phyloP scores from a whole-genome alignment of 2,329 filamentous ascomycete species.

The Paraphoma chrysanthemicola region DNA sequence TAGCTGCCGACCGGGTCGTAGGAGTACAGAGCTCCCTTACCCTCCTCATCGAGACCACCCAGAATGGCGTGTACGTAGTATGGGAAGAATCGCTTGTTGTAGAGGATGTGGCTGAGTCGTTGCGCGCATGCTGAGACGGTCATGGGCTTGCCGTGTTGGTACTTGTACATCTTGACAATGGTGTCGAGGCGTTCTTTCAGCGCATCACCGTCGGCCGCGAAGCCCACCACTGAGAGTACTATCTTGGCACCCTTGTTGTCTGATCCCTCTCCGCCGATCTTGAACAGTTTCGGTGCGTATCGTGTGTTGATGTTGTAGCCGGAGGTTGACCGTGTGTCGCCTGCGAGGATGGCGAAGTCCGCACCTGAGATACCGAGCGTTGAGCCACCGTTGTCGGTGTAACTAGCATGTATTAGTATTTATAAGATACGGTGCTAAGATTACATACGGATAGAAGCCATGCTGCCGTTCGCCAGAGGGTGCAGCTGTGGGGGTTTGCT shows the following conservation, averaged over 20 bases:
- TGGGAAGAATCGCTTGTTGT: slow-evolving; percentile 97
- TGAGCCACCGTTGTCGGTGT: slow-evolving; percentile 97
- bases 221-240: slow-evolving; percentile 92
- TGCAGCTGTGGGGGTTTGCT: slow-evolving; percentile 55
- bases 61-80: slow-evolving; percentile 98
- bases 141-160: slow-evolving; percentile 97
- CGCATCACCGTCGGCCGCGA: slow-evolving; percentile 92
- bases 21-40: slow-evolving; percentile 91
- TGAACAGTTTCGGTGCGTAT: slow-evolving; percentile 94
- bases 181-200: slow-evolving; percentile 93
- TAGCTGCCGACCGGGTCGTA: slow-evolving; percentile 99
- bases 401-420: slow-evolving; percentile 60
- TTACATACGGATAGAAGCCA: slow-evolving; percentile 83
- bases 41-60: slow-evolving; percentile 91
- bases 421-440: background rate
- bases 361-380: slow-evolving; percentile 93
- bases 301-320: slow-evolving; percentile 99
- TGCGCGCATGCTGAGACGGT: slow-evolving; percentile 93
- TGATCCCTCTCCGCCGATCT: slow-evolving; percentile 88
- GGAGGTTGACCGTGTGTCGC: slow-evolving; percentile 93
- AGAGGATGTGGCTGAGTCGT: slow-evolving; percentile 92
- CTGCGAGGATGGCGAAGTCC: slow-evolving; percentile 95
- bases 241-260: slow-evolving; percentile 86
- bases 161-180: slow-evolving; percentile 98
- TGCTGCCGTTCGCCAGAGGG: slow-evolving; percentile 68